Evolutionary conservation across 352 stramenopile genomes (phyloP), one percentile per base, ranked within the genome.

Genomic region (Phytopythium kandeliae): DNA sequence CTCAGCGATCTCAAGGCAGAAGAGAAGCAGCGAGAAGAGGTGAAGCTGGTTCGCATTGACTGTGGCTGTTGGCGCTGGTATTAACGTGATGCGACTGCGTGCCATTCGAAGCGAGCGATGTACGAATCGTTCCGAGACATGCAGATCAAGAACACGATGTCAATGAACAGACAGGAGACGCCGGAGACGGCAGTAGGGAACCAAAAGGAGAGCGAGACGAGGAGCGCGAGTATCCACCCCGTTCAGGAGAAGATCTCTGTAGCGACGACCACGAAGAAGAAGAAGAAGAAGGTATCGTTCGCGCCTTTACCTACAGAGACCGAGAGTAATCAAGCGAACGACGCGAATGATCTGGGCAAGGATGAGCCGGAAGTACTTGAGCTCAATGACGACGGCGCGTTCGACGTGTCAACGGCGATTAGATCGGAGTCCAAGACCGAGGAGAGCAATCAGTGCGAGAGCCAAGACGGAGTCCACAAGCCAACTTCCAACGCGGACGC

Each of bases 21-120:
- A 17, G 82, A 92, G 45, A 92, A 91, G 50, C 50, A 74, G 45
- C 71, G 78, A 13, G 82, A 92, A 67, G 82, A 92, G 64, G 78
- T 89, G 51, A 2, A 45, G n/a, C 15, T n/a, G 40, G 0, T 13
- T 30, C 0, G n/a, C 55, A 21, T 33, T 35, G 16, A 24, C 1
- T 2, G 16, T 9, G 16, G 44, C 2, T 52, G 16, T 31, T 31
- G 28, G 28, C 28, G 28, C n/a, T n/a, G n/a, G n/a, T n/a, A n/a
- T n/a, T n/a, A n/a, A n/a, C n/a, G n/a, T n/a, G n/a, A n/a, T n/a
- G n/a, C n/a, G n/a, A n/a, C n/a, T n/a, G n/a, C n/a, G n/a, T n/a
- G n/a, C 26, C 5, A 28, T 2, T 50, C 82, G 78, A 35, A 62
- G 36, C 74, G 63, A 25, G 47, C 34, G n/a, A 72, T 92, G 64